phyloP scores from a whole-genome alignment of 2,329 filamentous ascomycete genomes.

The Teratosphaeriaceae sp. region DNA sequence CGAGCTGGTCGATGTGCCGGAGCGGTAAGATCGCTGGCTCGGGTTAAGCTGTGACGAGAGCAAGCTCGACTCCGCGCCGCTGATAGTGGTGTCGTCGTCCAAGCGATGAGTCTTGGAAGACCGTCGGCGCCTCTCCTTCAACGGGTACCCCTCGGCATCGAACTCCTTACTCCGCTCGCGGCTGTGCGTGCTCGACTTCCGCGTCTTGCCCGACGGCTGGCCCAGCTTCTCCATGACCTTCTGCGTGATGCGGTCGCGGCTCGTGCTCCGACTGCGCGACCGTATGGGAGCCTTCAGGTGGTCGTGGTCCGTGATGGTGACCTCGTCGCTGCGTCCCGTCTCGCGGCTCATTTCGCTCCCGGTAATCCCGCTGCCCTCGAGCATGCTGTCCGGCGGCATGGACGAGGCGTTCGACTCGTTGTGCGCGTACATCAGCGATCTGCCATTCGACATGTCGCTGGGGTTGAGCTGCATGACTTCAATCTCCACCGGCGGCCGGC shows the following conservation, averaged over 20 bases:
- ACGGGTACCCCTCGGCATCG: constrained; percentile 24
- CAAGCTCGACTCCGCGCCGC: constrained; percentile 56
- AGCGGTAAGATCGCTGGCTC: constrained; percentile 53
- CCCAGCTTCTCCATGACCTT: constrained; percentile 63
- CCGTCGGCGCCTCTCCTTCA: constrained; percentile 24
- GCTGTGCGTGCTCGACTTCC: constrained; percentile 22
- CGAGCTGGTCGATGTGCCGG: constrained; percentile 53
- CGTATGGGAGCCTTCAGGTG: constrained; percentile 52
- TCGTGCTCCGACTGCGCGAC: constrained; percentile 56
- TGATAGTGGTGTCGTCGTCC: constrained; percentile 43
- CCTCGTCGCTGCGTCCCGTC: constrained; percentile 32
- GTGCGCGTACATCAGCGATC: constrained; percentile 53
- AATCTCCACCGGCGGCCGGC: constrained; percentile 70
- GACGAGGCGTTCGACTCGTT: constrained; percentile 80
- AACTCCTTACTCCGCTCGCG: constrained; percentile 27
- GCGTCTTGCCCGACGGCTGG: constrained; percentile 41
- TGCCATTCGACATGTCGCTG: constrained; percentile 58
- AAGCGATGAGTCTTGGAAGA: constrained; percentile 44
- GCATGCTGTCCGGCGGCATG: constrained; percentile 65
- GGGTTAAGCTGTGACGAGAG: constrained; percentile 51
- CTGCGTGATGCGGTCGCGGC: constrained; percentile 60
- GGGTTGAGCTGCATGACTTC: constrained; percentile 64
- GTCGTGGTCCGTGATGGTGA: constrained; percentile 29
- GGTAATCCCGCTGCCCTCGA: constrained; percentile 48
- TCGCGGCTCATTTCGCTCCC: constrained; percentile 45